A percentile compares a stretch with the other conserved stretches of the same genome.
Evolutionary conservation across 2,329 filamentous ascomycete genomes (phyloP).

Genomic region (Lecanoromycetidae sp.): DNA sequence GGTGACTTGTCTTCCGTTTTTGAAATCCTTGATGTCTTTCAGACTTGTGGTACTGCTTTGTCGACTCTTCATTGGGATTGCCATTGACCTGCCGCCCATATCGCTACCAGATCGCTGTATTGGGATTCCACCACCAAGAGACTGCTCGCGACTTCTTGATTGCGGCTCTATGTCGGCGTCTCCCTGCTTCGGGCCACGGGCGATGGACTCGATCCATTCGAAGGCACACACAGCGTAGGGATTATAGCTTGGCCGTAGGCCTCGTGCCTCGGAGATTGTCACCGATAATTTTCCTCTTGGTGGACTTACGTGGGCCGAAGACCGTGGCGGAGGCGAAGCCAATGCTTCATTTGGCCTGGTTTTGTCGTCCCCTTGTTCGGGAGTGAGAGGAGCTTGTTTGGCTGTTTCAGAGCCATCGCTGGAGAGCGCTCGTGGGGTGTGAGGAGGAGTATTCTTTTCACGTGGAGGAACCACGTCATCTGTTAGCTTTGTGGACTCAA

Average conservation of each 20-base stretch:
- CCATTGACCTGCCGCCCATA: slow-evolving; percentile 71
- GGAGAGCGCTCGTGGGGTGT: slow-evolving; percentile 79
- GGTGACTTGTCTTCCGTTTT: slow-evolving; percentile 54
- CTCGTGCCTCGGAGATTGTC: slow-evolving; percentile 74
- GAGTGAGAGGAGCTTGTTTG: slow-evolving; percentile 21
- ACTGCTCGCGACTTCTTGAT: slow-evolving; percentile 36
- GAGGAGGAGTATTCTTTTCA: slow-evolving; percentile 82
- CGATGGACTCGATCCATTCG: slow-evolving; percentile 92
- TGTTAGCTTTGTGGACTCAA: slow-evolving; percentile 62
- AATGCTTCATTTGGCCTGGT: slow-evolving; percentile 9
- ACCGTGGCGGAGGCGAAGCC: slow-evolving; percentile 1
- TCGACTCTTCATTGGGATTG: slow-evolving; percentile 91
- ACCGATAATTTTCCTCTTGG: slow-evolving; percentile 82
- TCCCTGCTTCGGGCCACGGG: slow-evolving; percentile 60
- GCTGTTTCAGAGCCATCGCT: slow-evolving; percentile 38
- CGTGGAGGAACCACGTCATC: slow-evolving; percentile 49
- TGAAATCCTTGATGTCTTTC: slow-evolving; percentile 49
- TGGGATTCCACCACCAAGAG: slow-evolving; percentile 43
- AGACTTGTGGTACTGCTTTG: slow-evolving; percentile 92
- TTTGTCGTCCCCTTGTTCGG: slow-evolving; percentile 15
- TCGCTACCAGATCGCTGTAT: slow-evolving; percentile 66
- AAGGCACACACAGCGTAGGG: slow-evolving; percentile 96
- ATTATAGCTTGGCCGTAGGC: slow-evolving; percentile 67
- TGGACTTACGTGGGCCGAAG: slow-evolving; percentile 47
- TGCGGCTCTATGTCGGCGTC: slow-evolving; percentile 47